Conservation (phyloP, 192 early-diverging fungal species). For the Ramicandelaber brevisporus region DNA sequence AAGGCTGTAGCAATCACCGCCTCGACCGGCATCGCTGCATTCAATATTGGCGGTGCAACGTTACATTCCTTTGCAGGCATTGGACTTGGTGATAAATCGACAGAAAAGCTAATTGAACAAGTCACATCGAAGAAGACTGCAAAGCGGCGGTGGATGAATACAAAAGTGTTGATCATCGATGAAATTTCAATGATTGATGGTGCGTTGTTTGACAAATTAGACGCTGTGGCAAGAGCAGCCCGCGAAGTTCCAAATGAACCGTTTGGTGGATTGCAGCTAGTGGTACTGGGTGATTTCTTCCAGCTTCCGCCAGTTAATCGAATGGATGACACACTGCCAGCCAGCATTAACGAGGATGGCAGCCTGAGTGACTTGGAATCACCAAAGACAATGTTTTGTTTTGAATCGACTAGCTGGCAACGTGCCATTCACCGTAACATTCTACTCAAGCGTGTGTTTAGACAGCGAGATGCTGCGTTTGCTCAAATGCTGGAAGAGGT, state of each 20-base stretch:
- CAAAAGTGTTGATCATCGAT: slow-evolving; percentile 44
- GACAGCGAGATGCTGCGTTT: slow-evolving; percentile 62
- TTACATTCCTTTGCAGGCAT: slow-evolving; percentile 45
- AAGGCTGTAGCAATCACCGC: slow-evolving; percentile 29
- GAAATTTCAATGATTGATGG: slow-evolving; percentile 61
- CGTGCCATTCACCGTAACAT: slow-evolving; percentile 21
- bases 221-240: slow-evolving; percentile 28
- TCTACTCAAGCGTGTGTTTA: slow-evolving; percentile 51
- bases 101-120: slow-evolving; percentile 5
- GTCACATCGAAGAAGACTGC: slow-evolving; percentile 13
- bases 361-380: too few relatives aligned
- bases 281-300: slow-evolving; percentile 57
- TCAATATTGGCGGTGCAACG: slow-evolving; percentile 47
- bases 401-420: slow-evolving; percentile 32
- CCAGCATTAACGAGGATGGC: slow-evolving; percentile 9
- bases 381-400: slow-evolving; percentile 24
- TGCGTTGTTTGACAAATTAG: slow-evolving; percentile 41
- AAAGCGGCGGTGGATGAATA: slow-evolving; percentile 25
- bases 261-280: slow-evolving; percentile 57
- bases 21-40: slow-evolving; percentile 59
- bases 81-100: slow-evolving; percentile 21
- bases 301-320: slow-evolving; percentile 43
- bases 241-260: slow-evolving; percentile 14
- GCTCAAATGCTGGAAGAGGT: slow-evolving; percentile 68
- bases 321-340: too few relatives aligned